Base-by-base conservation (phyloP, 2,329 filamentous ascomycete species). In the Epichloe typhina region DNA sequence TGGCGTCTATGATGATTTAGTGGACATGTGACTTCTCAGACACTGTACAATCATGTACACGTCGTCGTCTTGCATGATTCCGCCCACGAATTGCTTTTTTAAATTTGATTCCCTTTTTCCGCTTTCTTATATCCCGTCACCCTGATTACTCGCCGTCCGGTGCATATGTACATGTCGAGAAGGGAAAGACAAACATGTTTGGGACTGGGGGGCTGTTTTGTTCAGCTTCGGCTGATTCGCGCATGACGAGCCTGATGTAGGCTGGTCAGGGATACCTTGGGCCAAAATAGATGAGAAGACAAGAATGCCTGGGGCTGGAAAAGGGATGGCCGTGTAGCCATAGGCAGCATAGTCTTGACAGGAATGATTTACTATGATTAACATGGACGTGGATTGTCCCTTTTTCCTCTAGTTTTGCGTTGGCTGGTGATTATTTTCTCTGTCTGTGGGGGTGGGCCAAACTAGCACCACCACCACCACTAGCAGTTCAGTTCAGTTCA, bases 1-100 rank as follows among this genome's bases (percentile, higher is more conserved):
- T 48, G 47, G 47, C 47, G 47, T 46, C 31, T 43, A n/a, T 43
- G 39, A 49, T 49, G 38, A 49, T 43, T 21, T 21, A 21, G 26
- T 33, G 38, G 47, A 37, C 33, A 49, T 35, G 38, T 26, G 21
- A 31, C 5, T 36, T 23, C 12, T 5, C 33, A 35, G 47, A 49
- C 17, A 41, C 31, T 42, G 33, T 19, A 36, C 37, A 13, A 41
- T 3, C 11, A 40, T 13, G 40, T 21, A 43, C 21, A 38, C 12
- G 17, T 33, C 23, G 47, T 19, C 12, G 17, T 26, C 39, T 43
- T 36, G 39, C n/a, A 33, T 46, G 31, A n/a, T 36, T 17, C 43
- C 8, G 8, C 33, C 35, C 38, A 40, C 11, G 38, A 40, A 12
- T 8, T 37, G 26, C 39, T 26, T 8, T 31, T 15, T 35, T 3